Evolutionary conservation across 1,139 yeast genomes (phyloP).

Genomic region (Cylindricascospora bacillispora): DNA sequence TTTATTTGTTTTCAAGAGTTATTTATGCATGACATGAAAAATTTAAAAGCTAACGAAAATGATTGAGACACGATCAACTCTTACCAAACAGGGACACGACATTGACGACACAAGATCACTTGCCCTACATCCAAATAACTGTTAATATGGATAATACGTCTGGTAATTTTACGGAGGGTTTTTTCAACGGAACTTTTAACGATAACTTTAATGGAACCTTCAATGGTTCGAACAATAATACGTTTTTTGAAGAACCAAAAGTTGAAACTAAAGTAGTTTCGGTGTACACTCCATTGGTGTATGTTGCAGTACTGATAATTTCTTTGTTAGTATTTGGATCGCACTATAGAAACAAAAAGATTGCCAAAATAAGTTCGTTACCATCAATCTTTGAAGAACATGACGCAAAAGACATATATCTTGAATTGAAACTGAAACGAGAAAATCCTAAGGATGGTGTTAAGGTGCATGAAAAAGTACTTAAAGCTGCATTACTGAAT

Average conservation of each 20-base stretch:
- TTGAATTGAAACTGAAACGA: conserved; percentile 41
- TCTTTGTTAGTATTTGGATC: conserved; percentile 67
- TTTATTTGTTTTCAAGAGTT: too few species aligned
- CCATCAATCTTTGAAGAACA: conserved; percentile 66
- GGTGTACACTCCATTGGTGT: conserved; percentile 74
- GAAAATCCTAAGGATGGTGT: conserved; percentile 31
- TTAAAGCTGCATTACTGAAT: conserved; percentile 78
- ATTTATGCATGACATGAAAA: too few species aligned
- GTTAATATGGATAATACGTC: too few species aligned
- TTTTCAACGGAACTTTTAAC: conserved; percentile 1
- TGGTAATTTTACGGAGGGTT: too few species aligned
- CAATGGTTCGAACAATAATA: conserved; percentile 8
- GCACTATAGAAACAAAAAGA: conserved; percentile 50
- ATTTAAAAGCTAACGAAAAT: too few species aligned
- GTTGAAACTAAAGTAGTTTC: conserved; percentile 39
- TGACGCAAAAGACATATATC: conserved; percentile 51
- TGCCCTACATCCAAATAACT: too few species aligned
- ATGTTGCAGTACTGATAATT: conserved; percentile 57
- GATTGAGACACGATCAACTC: too few species aligned
- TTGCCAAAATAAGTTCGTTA: conserved; percentile 40
- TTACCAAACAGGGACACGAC: too few species aligned
- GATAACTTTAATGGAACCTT: conserved; percentile 7
- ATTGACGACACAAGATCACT: too few species aligned
- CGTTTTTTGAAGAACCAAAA: conserved; percentile 13
- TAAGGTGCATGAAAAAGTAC: conserved; percentile 65